Evolutionary conservation across 1,284 basidiomycete genomes (phyloP).

Genomic region (Trametes versicolor): DNA sequence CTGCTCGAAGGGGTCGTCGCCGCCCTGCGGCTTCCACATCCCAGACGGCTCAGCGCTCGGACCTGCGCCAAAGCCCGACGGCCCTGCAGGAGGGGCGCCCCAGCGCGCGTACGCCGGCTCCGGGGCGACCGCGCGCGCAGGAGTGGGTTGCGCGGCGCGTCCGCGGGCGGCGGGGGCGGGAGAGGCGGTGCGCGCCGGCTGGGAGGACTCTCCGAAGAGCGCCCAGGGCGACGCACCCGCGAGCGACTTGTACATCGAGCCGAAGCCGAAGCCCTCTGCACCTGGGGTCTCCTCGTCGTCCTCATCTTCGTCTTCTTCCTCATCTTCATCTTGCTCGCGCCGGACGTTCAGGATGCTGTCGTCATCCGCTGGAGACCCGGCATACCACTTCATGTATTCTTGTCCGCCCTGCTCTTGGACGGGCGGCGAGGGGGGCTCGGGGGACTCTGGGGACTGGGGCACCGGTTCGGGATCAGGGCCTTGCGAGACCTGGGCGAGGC

Average conservation of each 20-base stretch:
- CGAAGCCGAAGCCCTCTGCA: slow-evolving; percentile 4
- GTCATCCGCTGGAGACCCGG: slow-evolving; percentile 33
- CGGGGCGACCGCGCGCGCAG: slow-evolving; percentile 14
- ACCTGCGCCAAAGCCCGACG: slow-evolving; percentile 11
- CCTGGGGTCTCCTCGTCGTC: background rate
- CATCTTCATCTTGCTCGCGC: slow-evolving; percentile 30
- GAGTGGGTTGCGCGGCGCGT: slow-evolving; percentile 24
- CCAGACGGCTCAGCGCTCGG: background rate
- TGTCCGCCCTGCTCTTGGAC: slow-evolving; percentile 24
- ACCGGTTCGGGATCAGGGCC: slow-evolving; percentile 1
- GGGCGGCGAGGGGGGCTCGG: slow-evolving; percentile 29
- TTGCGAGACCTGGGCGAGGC: slow-evolving; percentile 31
- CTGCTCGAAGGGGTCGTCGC: slow-evolving; percentile 20
- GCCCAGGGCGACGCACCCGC: slow-evolving; percentile 33
- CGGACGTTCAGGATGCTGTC: slow-evolving; percentile 11
- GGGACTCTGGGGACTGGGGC: slow-evolving; percentile 25
- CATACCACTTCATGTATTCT: slow-evolving; percentile 34
- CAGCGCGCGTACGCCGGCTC: slow-evolving; percentile 16
- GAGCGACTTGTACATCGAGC: slow-evolving; percentile 25
- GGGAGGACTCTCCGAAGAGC: slow-evolving; percentile 22
- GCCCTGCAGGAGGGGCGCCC: slow-evolving; percentile 10
- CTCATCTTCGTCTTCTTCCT: slow-evolving; percentile 25
- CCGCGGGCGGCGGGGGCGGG: slow-evolving; percentile 28
- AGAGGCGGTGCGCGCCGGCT: slow-evolving; percentile 21
- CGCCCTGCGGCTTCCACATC: slow-evolving; percentile 17